A percentile compares a stretch with the other conserved stretches of the same genome.
phyloP scores from a whole-genome alignment of 2,329 filamentous ascomycete genomes.

The Xylariaceae sp. region DNA sequence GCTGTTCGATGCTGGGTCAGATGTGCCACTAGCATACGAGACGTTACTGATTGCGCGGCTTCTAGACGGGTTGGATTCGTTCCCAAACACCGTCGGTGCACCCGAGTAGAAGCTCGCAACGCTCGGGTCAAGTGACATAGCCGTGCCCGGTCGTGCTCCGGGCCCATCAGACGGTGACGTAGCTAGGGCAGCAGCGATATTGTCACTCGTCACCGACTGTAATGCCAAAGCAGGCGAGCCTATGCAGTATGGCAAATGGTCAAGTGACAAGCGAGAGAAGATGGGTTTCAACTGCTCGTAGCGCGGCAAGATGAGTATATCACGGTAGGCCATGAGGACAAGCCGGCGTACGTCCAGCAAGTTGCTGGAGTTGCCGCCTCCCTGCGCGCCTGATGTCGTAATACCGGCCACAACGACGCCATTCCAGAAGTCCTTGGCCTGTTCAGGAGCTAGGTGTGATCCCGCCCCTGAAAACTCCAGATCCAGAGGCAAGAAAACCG shows the following conservation, averaged over 20 bases:
- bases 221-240: slow-evolving; percentile 49
- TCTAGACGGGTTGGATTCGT: slow-evolving; percentile 49
- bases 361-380: slow-evolving; percentile 34
- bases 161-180: slow-evolving; percentile 40
- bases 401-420: slow-evolving; percentile 49
- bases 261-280: slow-evolving; percentile 82
- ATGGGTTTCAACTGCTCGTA: slow-evolving; percentile 85
- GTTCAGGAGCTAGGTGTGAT: slow-evolving; percentile 67
- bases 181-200: slow-evolving; percentile 44
- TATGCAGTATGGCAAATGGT: slow-evolving; percentile 59
- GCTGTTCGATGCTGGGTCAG: slow-evolving; percentile 33
- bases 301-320: slow-evolving; percentile 79
- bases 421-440: slow-evolving; percentile 88
- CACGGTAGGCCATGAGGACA: slow-evolving; percentile 81
- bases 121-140: slow-evolving; percentile 67
- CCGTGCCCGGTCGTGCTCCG: slow-evolving; percentile 59
- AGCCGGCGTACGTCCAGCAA: slow-evolving; percentile 83
- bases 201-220: slow-evolving; percentile 45
- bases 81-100: slow-evolving; percentile 72
- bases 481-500: slow-evolving; percentile 88
- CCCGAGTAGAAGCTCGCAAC: slow-evolving; percentile 77
- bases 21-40: slow-evolving; percentile 51
- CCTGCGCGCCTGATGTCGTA: slow-evolving; percentile 26
- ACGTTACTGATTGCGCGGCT: slow-evolving; percentile 85
- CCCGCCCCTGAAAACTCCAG: slow-evolving; percentile 87